phyloP scores from a whole-genome alignment of 495 filamentous ascomycete genomes.

The Monascus purpureus region DNA sequence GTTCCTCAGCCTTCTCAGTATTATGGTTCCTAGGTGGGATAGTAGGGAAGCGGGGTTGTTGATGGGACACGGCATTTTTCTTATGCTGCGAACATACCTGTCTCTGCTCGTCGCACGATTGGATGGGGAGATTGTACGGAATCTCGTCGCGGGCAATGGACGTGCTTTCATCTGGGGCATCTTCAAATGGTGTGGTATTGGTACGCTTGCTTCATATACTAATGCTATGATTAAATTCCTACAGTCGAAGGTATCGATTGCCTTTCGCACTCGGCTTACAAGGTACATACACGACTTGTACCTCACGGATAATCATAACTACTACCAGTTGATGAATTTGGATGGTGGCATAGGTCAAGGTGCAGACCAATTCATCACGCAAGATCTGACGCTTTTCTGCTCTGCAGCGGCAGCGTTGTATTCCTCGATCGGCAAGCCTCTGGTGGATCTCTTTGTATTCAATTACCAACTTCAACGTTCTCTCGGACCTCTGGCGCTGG shows the following conservation, averaged over 20 bases:
- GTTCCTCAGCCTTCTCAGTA: constrained; percentile 85
- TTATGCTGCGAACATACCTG: constrained; percentile 81
- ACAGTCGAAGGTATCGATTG: constrained; percentile 94
- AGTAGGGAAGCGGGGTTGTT: constrained; percentile 90
- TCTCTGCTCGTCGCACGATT: constrained; percentile 84
- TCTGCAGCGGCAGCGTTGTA: constrained; percentile 84
- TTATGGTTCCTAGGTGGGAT: constrained; percentile 91
- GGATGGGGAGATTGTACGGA: constrained; percentile 92
- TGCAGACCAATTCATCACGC: constrained; percentile 94
- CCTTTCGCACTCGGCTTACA: constrained; percentile 91
- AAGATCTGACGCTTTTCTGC: constrained; percentile 92
- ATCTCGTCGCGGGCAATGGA: constrained; percentile 88
- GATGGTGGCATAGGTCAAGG: constrained; percentile 87
- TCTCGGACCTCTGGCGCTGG: constrained; percentile 75
- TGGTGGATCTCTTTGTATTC: constrained; percentile 91
- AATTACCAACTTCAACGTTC: constrained; percentile 93
- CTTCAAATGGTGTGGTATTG: constrained; percentile 65
- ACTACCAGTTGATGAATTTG: constrained; percentile 88
- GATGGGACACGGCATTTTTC: constrained; percentile 54
- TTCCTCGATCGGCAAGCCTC: constrained; percentile 89
- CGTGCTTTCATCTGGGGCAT: constrained; percentile 80
- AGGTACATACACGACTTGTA: constrained; percentile 97
- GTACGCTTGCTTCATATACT: constrained; percentile 70
- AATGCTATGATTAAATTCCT: constrained; percentile 98
- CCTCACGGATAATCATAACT: constrained; percentile 83